A percentile compares a stretch with the other conserved stretches of the same genome.
Evolutionary conservation across 1,284 basidiomycete genomes (phyloP).

Genomic region (Kalmanozyma brasiliensis): DNA sequence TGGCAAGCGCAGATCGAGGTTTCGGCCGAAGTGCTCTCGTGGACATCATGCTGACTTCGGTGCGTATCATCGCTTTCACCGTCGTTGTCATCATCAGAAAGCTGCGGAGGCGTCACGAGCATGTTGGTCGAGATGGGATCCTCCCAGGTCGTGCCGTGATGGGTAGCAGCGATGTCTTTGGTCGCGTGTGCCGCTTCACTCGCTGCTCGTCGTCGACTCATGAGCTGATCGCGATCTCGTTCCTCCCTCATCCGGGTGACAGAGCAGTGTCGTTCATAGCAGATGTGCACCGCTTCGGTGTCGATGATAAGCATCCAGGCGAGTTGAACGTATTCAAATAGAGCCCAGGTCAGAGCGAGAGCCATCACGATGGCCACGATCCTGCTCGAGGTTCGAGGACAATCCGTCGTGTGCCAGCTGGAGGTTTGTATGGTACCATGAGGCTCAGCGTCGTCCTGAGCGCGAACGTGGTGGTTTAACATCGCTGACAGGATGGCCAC

Average conservation of each 20-base stretch:
- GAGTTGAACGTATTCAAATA: conserved; percentile 19
- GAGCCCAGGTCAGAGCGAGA: conserved; percentile 6
- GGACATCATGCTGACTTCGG: too few species aligned
- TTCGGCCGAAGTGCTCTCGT: not conserved
- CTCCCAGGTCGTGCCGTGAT: too few species aligned
- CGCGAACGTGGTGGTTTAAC: not conserved
- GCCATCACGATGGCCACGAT: conserved; percentile 1
- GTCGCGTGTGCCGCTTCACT: not conserved
- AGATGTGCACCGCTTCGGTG: conserved; percentile 7
- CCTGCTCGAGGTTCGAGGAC: conserved; percentile 4
- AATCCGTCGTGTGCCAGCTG: not conserved
- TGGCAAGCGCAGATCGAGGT: conserved; percentile 11
- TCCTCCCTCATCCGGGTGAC: conserved; percentile 4
- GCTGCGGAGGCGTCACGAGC: conserved; percentile 13
- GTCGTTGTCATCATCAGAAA: conserved; percentile 5
- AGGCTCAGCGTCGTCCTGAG: not conserved
- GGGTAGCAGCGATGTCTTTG: too few species aligned
- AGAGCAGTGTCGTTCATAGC: conserved; percentile 20
- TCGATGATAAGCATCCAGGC: conserved; percentile 15
- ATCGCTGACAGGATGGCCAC: too few species aligned
- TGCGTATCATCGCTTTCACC: too few species aligned
- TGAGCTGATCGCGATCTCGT: not conserved
- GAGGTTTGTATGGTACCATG: not conserved
- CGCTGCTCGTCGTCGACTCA: not conserved
- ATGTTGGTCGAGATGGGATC: conserved; percentile 27